These are phyloP conservation scores for Hyphopichia buzzinii DNA, from an alignment of 1,139 yeast species.

Conservation along the genomic window DNA sequence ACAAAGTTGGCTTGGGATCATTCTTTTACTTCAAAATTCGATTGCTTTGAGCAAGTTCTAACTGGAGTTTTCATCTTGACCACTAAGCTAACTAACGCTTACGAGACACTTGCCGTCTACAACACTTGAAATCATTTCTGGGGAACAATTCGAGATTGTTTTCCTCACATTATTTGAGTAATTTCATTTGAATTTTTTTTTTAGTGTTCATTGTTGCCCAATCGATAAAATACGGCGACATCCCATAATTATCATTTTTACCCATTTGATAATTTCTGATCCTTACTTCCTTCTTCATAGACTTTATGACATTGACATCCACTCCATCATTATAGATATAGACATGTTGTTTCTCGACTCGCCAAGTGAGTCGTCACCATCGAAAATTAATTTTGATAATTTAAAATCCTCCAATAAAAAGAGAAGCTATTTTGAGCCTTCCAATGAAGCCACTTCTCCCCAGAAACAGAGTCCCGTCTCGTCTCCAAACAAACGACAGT, in stretches of 20 bases:
- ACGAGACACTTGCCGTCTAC: too few relatives aligned
- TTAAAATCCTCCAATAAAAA: background rate
- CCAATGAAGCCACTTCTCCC: background rate
- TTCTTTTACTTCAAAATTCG: background rate
- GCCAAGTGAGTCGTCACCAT: background rate
- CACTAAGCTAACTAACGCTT: too few relatives aligned
- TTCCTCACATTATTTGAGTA: too few relatives aligned
- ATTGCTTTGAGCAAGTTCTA: too few relatives aligned
- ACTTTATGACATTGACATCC: background rate
- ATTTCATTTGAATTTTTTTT: too few relatives aligned
- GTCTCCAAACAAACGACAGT: constrained; percentile 32
- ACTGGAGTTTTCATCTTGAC: too few relatives aligned
- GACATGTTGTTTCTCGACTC: constrained; percentile 2
- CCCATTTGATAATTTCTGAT: background rate
- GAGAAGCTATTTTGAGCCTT: background rate
- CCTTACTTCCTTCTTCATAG: too few relatives aligned
- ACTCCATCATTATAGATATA: background rate
- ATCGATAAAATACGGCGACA: background rate
- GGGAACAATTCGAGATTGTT: too few relatives aligned
- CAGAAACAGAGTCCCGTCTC: constrained; percentile 1
- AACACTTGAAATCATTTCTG: too few relatives aligned
- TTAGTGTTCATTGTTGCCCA: too few relatives aligned
- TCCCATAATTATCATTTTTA: background rate
- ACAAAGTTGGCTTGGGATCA: background rate
- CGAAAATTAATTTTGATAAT: background rate